These are phyloP conservation scores for Ballota nigra DNA, from an alignment of 257 asterid species.

Conservation along the genomic window DNA sequence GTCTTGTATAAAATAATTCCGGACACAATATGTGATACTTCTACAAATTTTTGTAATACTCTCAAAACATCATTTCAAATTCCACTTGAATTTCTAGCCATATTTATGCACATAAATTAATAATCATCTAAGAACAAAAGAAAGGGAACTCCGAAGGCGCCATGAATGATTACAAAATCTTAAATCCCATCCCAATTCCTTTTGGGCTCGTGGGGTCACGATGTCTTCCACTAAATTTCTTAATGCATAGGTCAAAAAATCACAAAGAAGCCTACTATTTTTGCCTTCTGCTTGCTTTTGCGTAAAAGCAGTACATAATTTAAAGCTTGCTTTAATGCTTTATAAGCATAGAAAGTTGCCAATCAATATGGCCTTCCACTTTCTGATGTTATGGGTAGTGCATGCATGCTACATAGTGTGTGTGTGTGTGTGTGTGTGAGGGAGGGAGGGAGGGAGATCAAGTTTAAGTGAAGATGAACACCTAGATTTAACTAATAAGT, in stretches of 20 bases:
- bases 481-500: background rate
- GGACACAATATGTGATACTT: too few relatives aligned
- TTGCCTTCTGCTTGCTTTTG: background rate
- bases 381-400: conserved; percentile 1
- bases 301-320: conserved; percentile 19
- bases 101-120: background rate
- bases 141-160: background rate
- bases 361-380: conserved; percentile 24
- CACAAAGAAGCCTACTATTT: conserved; percentile 19
- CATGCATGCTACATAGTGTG: background rate
- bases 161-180: conserved; percentile 1
- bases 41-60: too few relatives aligned
- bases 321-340: conserved; percentile 25
- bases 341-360: conserved; percentile 27
- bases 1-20: too few relatives aligned
- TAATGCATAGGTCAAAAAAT: conserved; percentile 9
- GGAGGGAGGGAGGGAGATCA: background rate
- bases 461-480: background rate
- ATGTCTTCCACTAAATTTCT: conserved; percentile 19
- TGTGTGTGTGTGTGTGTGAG: background rate
- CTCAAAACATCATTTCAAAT: background rate
- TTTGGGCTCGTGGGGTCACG: conserved; percentile 3
- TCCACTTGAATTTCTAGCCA: background rate
- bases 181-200: background rate
- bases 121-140: background rate